Conservation (phyloP, 768 basidiomycete genomes). For the Suillus cothurnatus region DNA sequence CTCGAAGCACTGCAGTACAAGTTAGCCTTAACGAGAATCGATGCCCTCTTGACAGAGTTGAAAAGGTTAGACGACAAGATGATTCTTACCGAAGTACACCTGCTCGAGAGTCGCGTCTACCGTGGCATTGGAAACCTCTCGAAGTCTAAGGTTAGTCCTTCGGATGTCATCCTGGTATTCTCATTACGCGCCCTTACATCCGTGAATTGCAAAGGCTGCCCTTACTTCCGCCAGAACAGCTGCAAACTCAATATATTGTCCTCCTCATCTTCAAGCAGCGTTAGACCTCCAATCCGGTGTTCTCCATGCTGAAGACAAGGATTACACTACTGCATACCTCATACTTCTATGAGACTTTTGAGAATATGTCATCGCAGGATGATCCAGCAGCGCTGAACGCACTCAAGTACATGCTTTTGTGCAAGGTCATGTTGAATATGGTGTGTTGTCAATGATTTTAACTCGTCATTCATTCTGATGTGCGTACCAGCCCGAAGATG, state of each 20-base stretch:
- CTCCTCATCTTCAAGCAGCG: conserved; percentile 62
- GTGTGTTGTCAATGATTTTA: conserved; percentile 46
- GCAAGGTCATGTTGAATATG: conserved; percentile 97
- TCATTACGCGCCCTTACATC: not conserved
- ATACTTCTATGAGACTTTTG: conserved; percentile 97
- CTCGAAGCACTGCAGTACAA: conserved; percentile 78
- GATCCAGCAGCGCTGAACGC: conserved; percentile 77
- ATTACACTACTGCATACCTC: conserved; percentile 95
- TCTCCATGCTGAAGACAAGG: conserved; percentile 95
- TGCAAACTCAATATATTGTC: conserved; percentile 94
- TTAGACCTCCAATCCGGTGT: conserved; percentile 76
- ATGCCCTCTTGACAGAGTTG: conserved; percentile 86
- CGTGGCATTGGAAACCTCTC: conserved; percentile 87
- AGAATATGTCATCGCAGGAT: conserved; percentile 79
- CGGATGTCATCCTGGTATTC: not conserved
- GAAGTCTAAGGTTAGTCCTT: conserved; percentile 74
- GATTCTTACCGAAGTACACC: conserved; percentile 94
- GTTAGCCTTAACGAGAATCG: conserved; percentile 79
- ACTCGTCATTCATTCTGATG: not conserved
- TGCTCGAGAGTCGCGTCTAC: conserved; percentile 91
- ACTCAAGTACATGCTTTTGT: conserved; percentile 96
- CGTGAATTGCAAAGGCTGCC: conserved; percentile 56
- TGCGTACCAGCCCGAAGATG: conserved; percentile 81
- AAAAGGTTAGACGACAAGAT: conserved; percentile 96
- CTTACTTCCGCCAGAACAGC: conserved; percentile 91